Percentiles rank a stretch among this genome's conserved stretches.
Conservation (phyloP, 208 protist genomes). For the Crithidia sp. region DNA sequence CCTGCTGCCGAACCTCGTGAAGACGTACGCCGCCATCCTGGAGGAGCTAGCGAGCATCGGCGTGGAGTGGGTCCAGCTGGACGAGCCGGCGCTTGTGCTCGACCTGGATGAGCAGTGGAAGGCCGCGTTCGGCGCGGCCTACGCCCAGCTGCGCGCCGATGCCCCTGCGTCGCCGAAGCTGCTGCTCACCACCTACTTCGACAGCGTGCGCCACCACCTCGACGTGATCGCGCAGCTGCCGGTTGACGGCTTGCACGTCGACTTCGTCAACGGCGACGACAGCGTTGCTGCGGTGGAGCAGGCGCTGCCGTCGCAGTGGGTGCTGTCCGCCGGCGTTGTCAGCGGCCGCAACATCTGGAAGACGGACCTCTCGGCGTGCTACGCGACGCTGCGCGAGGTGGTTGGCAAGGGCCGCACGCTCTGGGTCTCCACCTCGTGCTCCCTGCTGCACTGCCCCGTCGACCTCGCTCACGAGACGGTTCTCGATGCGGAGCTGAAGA, state of each 20-base stretch:
- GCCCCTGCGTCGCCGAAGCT: conserved; percentile 36
- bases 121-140: conserved; percentile 34
- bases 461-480: conserved; percentile 62
- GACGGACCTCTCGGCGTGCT: conserved; percentile 43
- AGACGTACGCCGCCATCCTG: conserved; percentile 76
- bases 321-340: conserved; percentile 82
- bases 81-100: conserved; percentile 86
- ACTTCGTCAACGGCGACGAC: conserved; percentile 45
- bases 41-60: conserved; percentile 46
- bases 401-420: conserved; percentile 35
- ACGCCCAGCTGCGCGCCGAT: conserved; percentile 33
- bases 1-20: conserved; percentile 57
- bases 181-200: conserved; percentile 89
- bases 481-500: conserved; percentile 57
- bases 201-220: conserved; percentile 63
- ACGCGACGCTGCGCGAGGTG: conserved; percentile 28
- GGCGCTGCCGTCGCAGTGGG: conserved; percentile 47
- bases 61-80: conserved; percentile 81
- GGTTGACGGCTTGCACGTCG: conserved; percentile 86
- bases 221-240: conserved; percentile 39
- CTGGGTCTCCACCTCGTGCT: conserved; percentile 82
- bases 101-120: conserved; percentile 55
- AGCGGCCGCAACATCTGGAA: conserved; percentile 90
- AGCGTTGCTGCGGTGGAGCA: conserved; percentile 41
- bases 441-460: conserved; percentile 81